Conservation (phyloP, 208 protist species). For the Acanthamoeba lenticulata region DNA sequence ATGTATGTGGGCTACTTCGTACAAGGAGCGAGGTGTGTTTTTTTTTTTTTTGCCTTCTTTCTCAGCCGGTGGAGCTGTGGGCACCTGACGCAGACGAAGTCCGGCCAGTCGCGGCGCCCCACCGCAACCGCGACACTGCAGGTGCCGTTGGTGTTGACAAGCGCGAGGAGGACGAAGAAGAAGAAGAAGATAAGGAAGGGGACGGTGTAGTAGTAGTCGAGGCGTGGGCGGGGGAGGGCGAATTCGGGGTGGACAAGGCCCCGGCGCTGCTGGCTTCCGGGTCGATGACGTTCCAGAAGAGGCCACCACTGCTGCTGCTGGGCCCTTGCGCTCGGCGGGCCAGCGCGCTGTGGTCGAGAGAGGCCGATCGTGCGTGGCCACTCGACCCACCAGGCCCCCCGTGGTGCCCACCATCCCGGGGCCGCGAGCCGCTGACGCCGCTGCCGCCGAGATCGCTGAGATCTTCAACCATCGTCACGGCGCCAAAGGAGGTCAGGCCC, state of each 20-base stretch:
- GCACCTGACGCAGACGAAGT: not conserved
- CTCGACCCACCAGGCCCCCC: not conserved
- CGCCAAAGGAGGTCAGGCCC: not conserved
- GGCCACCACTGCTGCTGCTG: not conserved
- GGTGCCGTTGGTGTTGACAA: too few species aligned
- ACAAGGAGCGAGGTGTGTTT: too few species aligned
- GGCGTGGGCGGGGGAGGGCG: not conserved
- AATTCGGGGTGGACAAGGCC: not conserved
- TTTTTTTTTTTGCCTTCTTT: too few species aligned
- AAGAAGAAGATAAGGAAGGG: not conserved
- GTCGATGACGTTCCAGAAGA: conserved; percentile 31
- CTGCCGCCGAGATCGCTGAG: not conserved
- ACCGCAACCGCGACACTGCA: not conserved
- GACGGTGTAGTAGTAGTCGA: too few species aligned
- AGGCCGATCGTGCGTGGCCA: not conserved
- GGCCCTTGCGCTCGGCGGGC: not conserved
- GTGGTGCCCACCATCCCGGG: not conserved
- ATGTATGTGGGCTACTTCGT: too few species aligned
- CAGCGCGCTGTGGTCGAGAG: not conserved
- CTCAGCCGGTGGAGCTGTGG: not conserved
- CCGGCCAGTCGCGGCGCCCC: not conserved
- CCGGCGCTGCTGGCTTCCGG: not conserved
- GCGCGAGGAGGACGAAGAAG: not conserved
- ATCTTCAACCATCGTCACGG: not conserved
- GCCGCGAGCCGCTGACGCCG: not conserved